These are phyloP conservation scores for Cadophora sp. DNA, from an alignment of 2,329 filamentous ascomycete genomes.

Conservation along the genomic window DNA sequence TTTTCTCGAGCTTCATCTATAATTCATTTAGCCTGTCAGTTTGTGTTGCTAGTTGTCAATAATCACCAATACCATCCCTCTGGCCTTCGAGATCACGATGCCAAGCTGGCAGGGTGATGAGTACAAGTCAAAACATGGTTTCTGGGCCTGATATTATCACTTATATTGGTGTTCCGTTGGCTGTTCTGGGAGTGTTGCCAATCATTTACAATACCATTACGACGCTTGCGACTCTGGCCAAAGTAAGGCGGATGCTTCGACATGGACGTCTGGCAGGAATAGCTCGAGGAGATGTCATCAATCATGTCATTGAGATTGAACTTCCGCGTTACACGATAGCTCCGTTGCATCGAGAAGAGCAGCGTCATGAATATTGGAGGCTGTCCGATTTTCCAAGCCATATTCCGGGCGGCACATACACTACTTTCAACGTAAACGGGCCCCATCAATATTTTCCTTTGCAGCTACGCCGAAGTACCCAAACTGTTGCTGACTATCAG, in stretches of 20 bases:
- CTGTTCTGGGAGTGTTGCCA: slow-evolving; percentile 64
- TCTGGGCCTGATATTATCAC: slow-evolving; percentile 56
- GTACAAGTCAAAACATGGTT: slow-evolving; percentile 23
- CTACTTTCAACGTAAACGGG: slow-evolving; percentile 58
- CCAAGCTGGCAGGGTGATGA: slow-evolving; percentile 11
- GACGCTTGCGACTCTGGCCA: slow-evolving; percentile 64
- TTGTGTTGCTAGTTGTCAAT: neutral
- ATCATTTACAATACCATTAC: slow-evolving; percentile 71
- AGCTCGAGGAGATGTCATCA: slow-evolving; percentile 68
- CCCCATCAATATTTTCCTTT: neutral
- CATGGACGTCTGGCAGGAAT: slow-evolving; percentile 64
- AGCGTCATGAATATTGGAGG: slow-evolving; percentile 64
- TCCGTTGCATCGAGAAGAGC: slow-evolving; percentile 61
- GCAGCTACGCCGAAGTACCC: too few relatives aligned
- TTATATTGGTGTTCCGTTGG: slow-evolving; percentile 63
- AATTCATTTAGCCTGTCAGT: neutral
- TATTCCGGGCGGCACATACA: slow-evolving; percentile 68
- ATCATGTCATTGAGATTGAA: slow-evolving; percentile 71
- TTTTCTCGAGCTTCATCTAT: neutral
- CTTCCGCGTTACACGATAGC: slow-evolving; percentile 69
- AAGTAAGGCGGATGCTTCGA: slow-evolving; percentile 64
- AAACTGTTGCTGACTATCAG: neutral
- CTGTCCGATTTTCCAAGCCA: slow-evolving; percentile 57
- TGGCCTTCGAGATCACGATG: neutral
- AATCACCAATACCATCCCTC: neutral